These are phyloP conservation scores for Grifola frondosa DNA, from an alignment of 1,284 basidiomycete species.

Conservation along the genomic window DNA sequence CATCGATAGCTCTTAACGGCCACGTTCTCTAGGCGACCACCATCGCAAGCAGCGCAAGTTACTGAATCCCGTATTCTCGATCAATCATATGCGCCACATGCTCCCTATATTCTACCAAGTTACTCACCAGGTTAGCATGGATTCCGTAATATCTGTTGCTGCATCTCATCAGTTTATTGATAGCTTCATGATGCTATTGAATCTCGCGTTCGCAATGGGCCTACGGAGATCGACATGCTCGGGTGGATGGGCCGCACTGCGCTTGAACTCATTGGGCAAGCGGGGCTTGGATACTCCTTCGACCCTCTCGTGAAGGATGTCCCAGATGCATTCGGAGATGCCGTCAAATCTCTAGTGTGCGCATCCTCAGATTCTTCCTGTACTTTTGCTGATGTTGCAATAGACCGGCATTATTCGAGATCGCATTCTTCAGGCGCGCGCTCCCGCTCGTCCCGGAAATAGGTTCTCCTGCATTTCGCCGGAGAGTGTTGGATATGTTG, in stretches of 20 bases:
- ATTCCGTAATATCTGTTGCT: too few species aligned
- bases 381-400: not conserved
- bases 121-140: constrained; percentile 7
- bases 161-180: too few species aligned
- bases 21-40: not conserved
- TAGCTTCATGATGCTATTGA: constrained; percentile 23
- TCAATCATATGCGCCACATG: constrained; percentile 13
- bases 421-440: constrained; percentile 17
- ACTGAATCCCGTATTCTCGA: constrained; percentile 11
- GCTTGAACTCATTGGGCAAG: constrained; percentile 38
- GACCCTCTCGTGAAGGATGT: constrained; percentile 27
- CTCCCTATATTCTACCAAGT: constrained; percentile 9
- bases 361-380: constrained; percentile 3
- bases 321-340: constrained; percentile 24
- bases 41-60: constrained; percentile 15
- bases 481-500: constrained; percentile 19
- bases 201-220: constrained; percentile 8
- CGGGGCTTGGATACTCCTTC: constrained; percentile 37
- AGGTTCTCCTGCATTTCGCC: constrained; percentile 21
- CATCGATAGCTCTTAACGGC: too few species aligned
- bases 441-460: constrained; percentile 18
- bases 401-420: constrained; percentile 18
- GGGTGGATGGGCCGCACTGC: constrained; percentile 36
- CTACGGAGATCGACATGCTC: constrained; percentile 30
- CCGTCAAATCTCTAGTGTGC: constrained; percentile 31